phyloP scores from a whole-genome alignment of 176 grass and related monocot species.

The Oryza longistaminata region DNA sequence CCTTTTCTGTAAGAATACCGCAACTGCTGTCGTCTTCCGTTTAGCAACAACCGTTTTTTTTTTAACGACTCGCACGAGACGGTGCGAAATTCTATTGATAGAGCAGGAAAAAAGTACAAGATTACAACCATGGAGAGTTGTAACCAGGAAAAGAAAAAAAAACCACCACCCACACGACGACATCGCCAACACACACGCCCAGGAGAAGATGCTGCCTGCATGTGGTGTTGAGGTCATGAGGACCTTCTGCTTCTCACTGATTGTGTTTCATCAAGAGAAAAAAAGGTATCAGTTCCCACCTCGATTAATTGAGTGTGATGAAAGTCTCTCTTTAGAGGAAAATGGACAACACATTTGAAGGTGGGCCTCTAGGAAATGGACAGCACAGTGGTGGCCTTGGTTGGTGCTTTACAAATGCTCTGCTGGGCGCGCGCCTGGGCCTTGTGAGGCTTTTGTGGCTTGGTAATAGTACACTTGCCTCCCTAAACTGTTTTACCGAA shows the following conservation, averaged over 20 bases:
- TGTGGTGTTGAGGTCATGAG: not conserved
- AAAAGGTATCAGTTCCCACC: not conserved
- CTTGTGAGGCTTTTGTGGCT: not conserved
- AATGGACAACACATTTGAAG: not conserved
- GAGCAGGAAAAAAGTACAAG: too few relatives aligned
- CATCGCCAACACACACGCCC: too few relatives aligned
- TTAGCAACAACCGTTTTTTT: not conserved
- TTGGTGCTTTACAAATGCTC: not conserved
- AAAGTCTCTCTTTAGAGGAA: not conserved
- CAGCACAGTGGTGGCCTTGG: not conserved
- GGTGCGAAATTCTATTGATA: too few relatives aligned
- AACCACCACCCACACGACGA: too few relatives aligned
- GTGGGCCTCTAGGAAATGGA: not conserved
- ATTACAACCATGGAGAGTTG: too few relatives aligned
- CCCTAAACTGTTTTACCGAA: too few relatives aligned
- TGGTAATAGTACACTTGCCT: not conserved
- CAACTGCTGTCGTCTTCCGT: not conserved
- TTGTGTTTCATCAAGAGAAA: not conserved
- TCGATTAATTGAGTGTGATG: not conserved
- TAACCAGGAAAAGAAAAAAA: too few relatives aligned
- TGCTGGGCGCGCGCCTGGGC: not conserved
- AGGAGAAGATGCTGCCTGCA: not conserved
- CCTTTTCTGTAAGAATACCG: too few relatives aligned
- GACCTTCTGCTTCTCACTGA: not conserved
- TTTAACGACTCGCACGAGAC: too few relatives aligned